Conservation (phyloP, 2,329 filamentous ascomycete species). For the Rugonectria rugulosa region DNA sequence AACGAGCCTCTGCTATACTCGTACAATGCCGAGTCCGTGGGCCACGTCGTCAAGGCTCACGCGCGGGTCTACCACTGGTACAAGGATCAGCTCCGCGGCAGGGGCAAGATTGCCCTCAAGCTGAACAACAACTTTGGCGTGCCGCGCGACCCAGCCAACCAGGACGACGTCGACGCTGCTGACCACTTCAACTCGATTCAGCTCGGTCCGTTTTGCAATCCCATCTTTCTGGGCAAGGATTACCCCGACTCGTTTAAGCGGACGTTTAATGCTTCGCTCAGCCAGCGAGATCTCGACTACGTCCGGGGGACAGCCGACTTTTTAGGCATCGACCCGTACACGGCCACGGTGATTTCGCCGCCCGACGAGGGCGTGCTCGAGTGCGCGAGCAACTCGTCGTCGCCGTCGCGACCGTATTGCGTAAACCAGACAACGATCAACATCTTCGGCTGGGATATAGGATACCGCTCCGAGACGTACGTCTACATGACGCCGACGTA, state of each 20-base stretch:
- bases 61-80: slow-evolving; percentile 61
- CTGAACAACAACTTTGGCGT: slow-evolving; percentile 60
- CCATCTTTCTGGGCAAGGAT: slow-evolving; percentile 58
- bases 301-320: slow-evolving; percentile 62
- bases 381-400: slow-evolving; percentile 55
- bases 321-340: slow-evolving; percentile 66
- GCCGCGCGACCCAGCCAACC: slow-evolving; percentile 49
- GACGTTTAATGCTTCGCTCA: slow-evolving; percentile 55
- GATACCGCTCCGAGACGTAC: slow-evolving; percentile 62
- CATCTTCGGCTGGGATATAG: slow-evolving; percentile 64
- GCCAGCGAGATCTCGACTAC: slow-evolving; percentile 54
- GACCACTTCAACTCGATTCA: slow-evolving; percentile 57
- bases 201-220: slow-evolving; percentile 59
- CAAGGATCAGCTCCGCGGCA: slow-evolving; percentile 59
- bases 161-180: slow-evolving; percentile 53
- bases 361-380: slow-evolving; percentile 53
- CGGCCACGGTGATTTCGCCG: slow-evolving; percentile 60
- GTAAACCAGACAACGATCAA: slow-evolving; percentile 56
- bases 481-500: slow-evolving; percentile 67
- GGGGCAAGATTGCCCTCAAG: slow-evolving; percentile 58
- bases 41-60: slow-evolving; percentile 56
- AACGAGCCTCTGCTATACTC: slow-evolving; percentile 58
- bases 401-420: slow-evolving; percentile 59
- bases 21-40: slow-evolving; percentile 47
- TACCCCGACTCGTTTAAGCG: slow-evolving; percentile 57